A percentile compares a stretch with the other conserved stretches of the same genome.
Evolutionary conservation across 306 rosid species (phyloP).

Genomic region (Neltuma alba): DNA sequence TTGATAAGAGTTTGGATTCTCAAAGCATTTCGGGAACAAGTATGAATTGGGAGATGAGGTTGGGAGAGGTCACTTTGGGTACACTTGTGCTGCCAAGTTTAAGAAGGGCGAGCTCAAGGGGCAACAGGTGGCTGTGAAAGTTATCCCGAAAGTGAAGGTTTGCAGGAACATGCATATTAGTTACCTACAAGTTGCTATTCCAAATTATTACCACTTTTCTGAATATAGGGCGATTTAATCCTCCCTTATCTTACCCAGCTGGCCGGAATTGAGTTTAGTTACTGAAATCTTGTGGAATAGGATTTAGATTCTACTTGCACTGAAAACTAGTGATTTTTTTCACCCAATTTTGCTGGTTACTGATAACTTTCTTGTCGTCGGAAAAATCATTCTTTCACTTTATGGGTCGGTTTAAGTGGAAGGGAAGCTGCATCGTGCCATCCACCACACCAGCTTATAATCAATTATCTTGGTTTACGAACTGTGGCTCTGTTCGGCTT

Average conservation of each 20-base stretch:
- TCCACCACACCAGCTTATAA: not conserved
- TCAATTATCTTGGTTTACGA: not conserved
- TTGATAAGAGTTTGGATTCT: conserved; percentile 87
- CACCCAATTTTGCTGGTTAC: not conserved
- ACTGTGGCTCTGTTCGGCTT: not conserved
- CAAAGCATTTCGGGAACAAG: conserved; percentile 74
- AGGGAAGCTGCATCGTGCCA: not conserved
- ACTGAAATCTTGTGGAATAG: not conserved
- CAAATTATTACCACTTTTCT: not conserved
- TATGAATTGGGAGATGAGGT: conserved; percentile 84
- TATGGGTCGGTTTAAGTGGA: not conserved
- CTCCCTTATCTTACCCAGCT: not conserved
- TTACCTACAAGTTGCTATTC: not conserved
- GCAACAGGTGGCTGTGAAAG: conserved; percentile 80
- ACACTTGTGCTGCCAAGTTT: conserved; percentile 71
- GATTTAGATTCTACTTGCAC: not conserved
- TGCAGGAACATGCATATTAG: conserved; percentile 11
- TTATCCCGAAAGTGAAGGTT: conserved; percentile 88
- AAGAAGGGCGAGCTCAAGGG: conserved; percentile 81
- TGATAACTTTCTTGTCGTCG: not conserved
- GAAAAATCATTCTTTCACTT: not conserved
- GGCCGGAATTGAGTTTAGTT: not conserved
- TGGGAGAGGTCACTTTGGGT: conserved; percentile 92
- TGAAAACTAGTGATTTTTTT: not conserved
- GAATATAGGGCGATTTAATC: not conserved